Evolutionary conservation across 352 stramenopile species (phyloP).

Genomic region (Pythium guiyangense): DNA sequence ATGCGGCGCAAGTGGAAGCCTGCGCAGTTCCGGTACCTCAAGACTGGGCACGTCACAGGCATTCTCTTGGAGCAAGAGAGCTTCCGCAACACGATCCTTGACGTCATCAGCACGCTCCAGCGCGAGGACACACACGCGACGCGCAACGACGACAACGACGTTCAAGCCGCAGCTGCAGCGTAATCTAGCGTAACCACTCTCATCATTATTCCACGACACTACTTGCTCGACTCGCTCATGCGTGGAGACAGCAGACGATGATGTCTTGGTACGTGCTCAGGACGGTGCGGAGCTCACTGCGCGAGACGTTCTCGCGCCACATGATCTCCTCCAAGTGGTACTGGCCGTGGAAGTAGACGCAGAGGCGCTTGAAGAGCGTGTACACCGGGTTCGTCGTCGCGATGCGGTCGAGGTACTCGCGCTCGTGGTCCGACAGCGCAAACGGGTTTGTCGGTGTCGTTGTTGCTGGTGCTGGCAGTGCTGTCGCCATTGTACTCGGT

Average conservation of each 20-base stretch:
- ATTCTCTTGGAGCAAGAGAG: conserved; percentile 68
- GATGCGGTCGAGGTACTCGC: conserved; percentile 76
- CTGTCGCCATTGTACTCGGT: neutral
- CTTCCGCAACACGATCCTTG: conserved; percentile 68
- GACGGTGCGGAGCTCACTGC: conserved; percentile 73
- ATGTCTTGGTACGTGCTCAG: conserved; percentile 86
- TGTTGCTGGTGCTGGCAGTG: no score
- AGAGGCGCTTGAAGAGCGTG: conserved; percentile 76
- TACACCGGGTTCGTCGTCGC: conserved; percentile 77
- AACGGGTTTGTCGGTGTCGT: conserved; percentile 27
- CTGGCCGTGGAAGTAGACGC: conserved; percentile 83
- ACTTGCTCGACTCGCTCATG: neutral
- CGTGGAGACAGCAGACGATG: conserved; percentile 75
- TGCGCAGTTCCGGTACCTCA: conserved; percentile 56
- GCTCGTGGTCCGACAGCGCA: conserved; percentile 58
- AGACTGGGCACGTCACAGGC: conserved; percentile 72
- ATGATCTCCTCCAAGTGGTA: conserved; percentile 89
- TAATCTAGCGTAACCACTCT: neutral
- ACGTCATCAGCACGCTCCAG: conserved; percentile 39
- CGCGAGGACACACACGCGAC: neutral
- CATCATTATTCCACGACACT: neutral
- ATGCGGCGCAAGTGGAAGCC: conserved; percentile 53
- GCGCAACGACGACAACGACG: no score
- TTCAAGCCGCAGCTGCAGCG: no score
- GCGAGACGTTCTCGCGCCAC: conserved; percentile 83